phyloP scores from a whole-genome alignment of 2,329 filamentous ascomycete species.

The Claviceps purpurea region DNA sequence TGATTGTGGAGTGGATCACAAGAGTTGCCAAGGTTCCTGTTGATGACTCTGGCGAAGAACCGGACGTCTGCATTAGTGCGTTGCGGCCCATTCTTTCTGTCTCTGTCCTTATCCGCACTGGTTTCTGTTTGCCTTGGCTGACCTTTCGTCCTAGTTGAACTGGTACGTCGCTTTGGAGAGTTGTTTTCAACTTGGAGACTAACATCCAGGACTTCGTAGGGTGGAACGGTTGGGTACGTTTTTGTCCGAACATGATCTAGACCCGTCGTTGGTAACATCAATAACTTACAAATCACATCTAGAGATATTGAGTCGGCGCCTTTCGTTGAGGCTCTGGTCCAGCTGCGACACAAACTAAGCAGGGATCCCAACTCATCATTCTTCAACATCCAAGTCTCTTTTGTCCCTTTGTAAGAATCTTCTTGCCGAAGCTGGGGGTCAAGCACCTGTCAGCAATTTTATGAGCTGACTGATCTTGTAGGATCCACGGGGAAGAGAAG shows the following conservation, averaged over 20 bases:
- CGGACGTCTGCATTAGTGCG: constrained; percentile 85
- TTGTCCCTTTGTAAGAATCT: constrained; percentile 49
- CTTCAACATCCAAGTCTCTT: constrained; percentile 77
- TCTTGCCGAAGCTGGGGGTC: not conserved
- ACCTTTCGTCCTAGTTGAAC: constrained; percentile 17
- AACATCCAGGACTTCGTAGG: constrained; percentile 17
- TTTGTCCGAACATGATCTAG: no score
- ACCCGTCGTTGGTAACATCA: not conserved
- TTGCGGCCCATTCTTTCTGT: constrained; percentile 3
- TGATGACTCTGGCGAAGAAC: constrained; percentile 67
- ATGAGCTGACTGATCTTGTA: constrained; percentile 5
- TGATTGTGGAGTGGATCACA: constrained; percentile 86
- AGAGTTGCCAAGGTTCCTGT: constrained; percentile 74
- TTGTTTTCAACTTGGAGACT: not conserved
- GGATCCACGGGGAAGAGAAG: constrained; percentile 58
- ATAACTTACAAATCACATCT: not conserved
- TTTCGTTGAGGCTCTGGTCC: constrained; percentile 75
- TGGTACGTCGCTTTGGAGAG: constrained; percentile 15
- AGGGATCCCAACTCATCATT: constrained; percentile 52
- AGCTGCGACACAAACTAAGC: constrained; percentile 59
- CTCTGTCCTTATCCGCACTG: not conserved
- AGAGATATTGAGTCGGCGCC: constrained; percentile 72
- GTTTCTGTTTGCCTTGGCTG: constrained; percentile 3
- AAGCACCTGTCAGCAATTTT: not conserved
- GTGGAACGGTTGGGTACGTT: constrained; percentile 42